Conservation (phyloP, 192 early-diverging fungal species). For the Gorgonomyces haynaldii region DNA sequence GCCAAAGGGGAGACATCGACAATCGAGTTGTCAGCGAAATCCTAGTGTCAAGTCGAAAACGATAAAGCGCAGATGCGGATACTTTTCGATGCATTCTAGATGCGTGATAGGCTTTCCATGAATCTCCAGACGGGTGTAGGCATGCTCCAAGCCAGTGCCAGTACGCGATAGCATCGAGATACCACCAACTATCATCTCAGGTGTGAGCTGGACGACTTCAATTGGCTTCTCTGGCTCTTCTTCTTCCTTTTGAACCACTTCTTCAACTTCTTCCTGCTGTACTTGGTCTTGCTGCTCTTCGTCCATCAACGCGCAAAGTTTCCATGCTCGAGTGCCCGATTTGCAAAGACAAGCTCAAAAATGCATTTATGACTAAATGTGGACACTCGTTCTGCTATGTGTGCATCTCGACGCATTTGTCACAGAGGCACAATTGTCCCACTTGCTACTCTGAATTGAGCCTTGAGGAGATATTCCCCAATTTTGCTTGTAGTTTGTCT, state of each 20-base stretch:
- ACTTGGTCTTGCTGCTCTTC: background rate
- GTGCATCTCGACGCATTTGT: conserved; percentile 63
- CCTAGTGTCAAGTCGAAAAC: conserved; percentile 16
- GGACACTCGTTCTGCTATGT: conserved; percentile 23
- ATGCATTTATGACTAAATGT: too few relatives aligned
- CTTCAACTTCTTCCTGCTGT: background rate
- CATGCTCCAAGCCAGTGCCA: conserved; percentile 38
- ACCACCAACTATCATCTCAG: conserved; percentile 21
- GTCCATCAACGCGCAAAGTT: too few relatives aligned
- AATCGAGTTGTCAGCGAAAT: conserved; percentile 33
- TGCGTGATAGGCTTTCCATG: conserved; percentile 27
- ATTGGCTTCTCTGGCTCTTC: background rate
- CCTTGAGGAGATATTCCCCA: conserved; percentile 67
- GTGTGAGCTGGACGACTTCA: conserved; percentile 15
- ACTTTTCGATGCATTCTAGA: conserved; percentile 26
- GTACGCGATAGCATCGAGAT: conserved; percentile 40
- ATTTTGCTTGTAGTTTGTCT: conserved; percentile 48
- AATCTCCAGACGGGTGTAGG: conserved; percentile 39
- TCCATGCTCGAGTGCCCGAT: too few relatives aligned
- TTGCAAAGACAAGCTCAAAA: too few relatives aligned
- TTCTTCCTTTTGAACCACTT: background rate
- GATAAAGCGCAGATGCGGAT: conserved; percentile 38
- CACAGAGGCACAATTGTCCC: conserved; percentile 52
- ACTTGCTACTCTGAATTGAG: conserved; percentile 47
- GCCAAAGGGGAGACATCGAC: conserved; percentile 21